A percentile compares a stretch with the other conserved stretches of the same genome.
These are phyloP conservation scores for Tagetes patula DNA, from an alignment of 129 eudicot genomes.

Conservation along the genomic window DNA sequence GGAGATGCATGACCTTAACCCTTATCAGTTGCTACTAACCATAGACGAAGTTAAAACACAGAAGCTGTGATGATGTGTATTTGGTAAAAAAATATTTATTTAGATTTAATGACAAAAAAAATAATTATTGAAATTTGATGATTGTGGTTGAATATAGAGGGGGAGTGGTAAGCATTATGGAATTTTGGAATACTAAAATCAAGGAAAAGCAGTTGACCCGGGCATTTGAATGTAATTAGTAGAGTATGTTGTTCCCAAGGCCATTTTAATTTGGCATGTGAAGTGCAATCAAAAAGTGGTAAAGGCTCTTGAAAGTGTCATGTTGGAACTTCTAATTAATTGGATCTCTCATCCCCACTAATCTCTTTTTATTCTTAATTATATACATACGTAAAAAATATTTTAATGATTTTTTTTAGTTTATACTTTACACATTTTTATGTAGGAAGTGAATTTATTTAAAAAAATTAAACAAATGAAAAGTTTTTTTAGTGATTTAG, in stretches of 20 bases:
- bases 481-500: too few relatives aligned
- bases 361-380: neutral
- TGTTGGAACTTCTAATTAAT: conserved; percentile 46
- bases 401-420: neutral
- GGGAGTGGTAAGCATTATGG: conserved; percentile 55
- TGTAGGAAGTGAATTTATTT: too few relatives aligned
- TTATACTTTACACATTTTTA: neutral
- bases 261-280: conserved; percentile 55
- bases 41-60: too few relatives aligned
- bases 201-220: conserved; percentile 57
- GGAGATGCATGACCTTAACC: too few relatives aligned
- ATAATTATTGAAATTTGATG: neutral
- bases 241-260: conserved; percentile 63
- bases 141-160: conserved; percentile 14
- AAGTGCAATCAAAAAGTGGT: conserved; percentile 44
- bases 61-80: too few relatives aligned
- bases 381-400: too few relatives aligned
- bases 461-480: too few relatives aligned
- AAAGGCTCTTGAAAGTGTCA: conserved; percentile 39
- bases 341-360: conserved; percentile 44
- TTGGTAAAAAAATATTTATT: too few relatives aligned
- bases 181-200: conserved; percentile 54
- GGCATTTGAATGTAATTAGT: conserved; percentile 50
- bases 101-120: too few relatives aligned
- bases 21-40: too few relatives aligned